Percentiles rank a stretch among this genome's conserved stretches.
Evolutionary conservation across 495 filamentous ascomycete species (phyloP).

Genomic region (Xylaria nigripes): DNA sequence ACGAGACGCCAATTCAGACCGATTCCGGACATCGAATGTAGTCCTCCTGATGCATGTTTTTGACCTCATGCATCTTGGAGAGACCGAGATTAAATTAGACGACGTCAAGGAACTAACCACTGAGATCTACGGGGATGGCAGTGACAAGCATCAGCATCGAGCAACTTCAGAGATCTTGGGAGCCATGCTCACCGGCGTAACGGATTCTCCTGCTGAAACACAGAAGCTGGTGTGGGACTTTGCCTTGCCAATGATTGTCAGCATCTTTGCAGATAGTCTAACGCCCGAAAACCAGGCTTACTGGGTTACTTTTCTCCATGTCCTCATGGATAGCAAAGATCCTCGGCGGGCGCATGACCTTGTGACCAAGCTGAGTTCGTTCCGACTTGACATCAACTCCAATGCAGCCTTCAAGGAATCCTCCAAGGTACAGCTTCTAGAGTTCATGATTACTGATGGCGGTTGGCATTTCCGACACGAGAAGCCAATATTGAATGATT

Average conservation of each 20-base stretch:
- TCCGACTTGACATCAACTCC: slow-evolving; percentile 85
- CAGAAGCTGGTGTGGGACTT: slow-evolving; percentile 77
- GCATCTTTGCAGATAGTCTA: slow-evolving; percentile 78
- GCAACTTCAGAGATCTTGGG: slow-evolving; percentile 92
- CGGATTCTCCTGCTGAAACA: slow-evolving; percentile 59
- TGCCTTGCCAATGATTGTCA: slow-evolving; percentile 78
- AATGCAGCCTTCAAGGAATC: slow-evolving; percentile 99
- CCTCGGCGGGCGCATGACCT: slow-evolving; percentile 80
- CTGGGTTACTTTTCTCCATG: slow-evolving; percentile 88
- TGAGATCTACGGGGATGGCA: slow-evolving; percentile 77
- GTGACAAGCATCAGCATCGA: slow-evolving; percentile 95
- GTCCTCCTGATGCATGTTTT: slow-evolving; percentile 82
- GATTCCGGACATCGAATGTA: slow-evolving; percentile 80
- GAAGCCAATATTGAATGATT: slow-evolving; percentile 80
- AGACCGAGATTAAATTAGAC: slow-evolving; percentile 69
- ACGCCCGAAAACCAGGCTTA: slow-evolving; percentile 92
- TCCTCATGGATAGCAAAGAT: slow-evolving; percentile 70
- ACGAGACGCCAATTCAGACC: slow-evolving; percentile 69
- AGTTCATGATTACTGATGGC: slow-evolving; percentile 75
- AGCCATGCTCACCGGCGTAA: slow-evolving; percentile 66
- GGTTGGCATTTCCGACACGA: slow-evolving; percentile 97
- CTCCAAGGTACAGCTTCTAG: slow-evolving; percentile 85
- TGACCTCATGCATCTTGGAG: slow-evolving; percentile 68
- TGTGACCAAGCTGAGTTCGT: slow-evolving; percentile 72
- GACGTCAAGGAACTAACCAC: slow-evolving; percentile 75